Evolutionary conservation across 2,329 filamentous ascomycete species (phyloP), one percentile per base, ranked within the genome.

Genomic region (Fusarium penzigii): DNA sequence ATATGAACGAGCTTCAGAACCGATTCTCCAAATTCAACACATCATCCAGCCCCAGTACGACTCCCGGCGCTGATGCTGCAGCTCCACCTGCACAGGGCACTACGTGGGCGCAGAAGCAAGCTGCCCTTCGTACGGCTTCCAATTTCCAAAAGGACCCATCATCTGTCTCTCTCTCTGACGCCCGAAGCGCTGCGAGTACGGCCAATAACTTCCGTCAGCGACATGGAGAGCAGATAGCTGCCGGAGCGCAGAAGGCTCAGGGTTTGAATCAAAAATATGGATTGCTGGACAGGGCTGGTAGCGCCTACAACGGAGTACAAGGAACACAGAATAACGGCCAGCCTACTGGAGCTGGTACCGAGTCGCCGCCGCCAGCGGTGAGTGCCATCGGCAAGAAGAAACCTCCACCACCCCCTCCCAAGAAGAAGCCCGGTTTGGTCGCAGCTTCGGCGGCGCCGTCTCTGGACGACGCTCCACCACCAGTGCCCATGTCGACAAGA

Each of bases 151-250:
- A 81, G 56, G 78, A 88, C 59, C 84, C 85, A 2, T 79, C 81
- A 4, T 81, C 81, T 2, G 82, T 87, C 2, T 85, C 83, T 0
- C 57, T 85, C 3, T 72, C 81, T 5, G 84, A 89, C 62, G 77
- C 81, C 9, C 77, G 75, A 52, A 71, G 76, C 39, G 81, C 84
- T 13, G 86, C 82, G 2, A 76, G 77, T 29, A 88, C 84, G 38
- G 80, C 81, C 39, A 86, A 84, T 57, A 87, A 87, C 64, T 89
- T 91, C 68, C 84, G 85, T 13, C 83, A 89, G 65, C 75, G 86
- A 29, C 86, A 90, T 62, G 83, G 86, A 4, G 86, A 87, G 16
- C 84, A 89, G 66, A 81, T 89, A 6, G 79, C 82, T 2, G 72
- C 81, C 6, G 86, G 86, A 0, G 76, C 79, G 62, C 75, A 78